A percentile compares a stretch with the other conserved stretches of the same genome.
Evolutionary conservation across 441 rosid genomes (phyloP).

Genomic region (Erodium moschatum): DNA sequence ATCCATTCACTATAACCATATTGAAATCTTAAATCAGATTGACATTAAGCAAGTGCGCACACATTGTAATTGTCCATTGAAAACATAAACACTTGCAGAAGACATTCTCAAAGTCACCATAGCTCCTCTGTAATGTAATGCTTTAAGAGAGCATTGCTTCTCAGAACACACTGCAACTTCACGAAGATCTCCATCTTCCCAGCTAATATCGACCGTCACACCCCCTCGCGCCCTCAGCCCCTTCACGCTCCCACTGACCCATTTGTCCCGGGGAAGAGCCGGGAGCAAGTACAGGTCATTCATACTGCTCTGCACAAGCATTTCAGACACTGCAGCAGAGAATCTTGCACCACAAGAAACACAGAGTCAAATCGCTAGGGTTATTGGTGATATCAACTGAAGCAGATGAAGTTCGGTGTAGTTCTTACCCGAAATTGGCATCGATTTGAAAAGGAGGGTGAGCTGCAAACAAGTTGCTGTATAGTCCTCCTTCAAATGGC

Average conservation of each 20-base stretch:
- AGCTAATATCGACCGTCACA: constrained; percentile 28
- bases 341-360: constrained; percentile 26
- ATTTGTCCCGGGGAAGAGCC: constrained; percentile 36
- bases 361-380: background rate
- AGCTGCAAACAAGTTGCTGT: constrained; percentile 79
- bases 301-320: constrained; percentile 38
- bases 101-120: constrained; percentile 29
- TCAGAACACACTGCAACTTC: constrained; percentile 47
- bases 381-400: background rate
- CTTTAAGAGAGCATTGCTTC: constrained; percentile 21
- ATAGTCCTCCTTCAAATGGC: constrained; percentile 70
- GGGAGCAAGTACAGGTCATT: constrained; percentile 39
- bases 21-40: too few species aligned
- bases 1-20: too few species aligned
- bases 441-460: constrained; percentile 96
- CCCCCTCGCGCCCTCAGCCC: constrained; percentile 40
- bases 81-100: constrained; percentile 38
- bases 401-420: background rate
- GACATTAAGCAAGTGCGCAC: background rate
- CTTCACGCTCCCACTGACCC: constrained; percentile 31
- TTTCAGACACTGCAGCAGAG: constrained; percentile 37
- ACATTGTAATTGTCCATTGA: constrained; percentile 7
- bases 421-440: constrained; percentile 79
- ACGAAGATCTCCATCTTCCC: constrained; percentile 51
- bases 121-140: constrained; percentile 42